phyloP scores from a whole-genome alignment of 352 stramenopile genomes.

The Globisporangium alternatum region DNA sequence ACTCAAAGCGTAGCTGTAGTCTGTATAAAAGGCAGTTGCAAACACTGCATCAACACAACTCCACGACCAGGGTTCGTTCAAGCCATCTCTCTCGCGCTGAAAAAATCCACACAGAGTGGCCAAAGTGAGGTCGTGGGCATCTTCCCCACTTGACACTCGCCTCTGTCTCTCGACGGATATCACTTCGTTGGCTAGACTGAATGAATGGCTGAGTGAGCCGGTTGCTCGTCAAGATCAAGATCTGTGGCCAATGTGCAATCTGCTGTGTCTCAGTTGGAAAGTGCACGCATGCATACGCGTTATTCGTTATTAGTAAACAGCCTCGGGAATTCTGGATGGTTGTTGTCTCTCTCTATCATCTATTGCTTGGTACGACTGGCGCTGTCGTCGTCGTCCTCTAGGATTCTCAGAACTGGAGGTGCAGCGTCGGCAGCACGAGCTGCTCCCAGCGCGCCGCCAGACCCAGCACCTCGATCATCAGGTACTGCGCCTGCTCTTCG shows the following conservation, averaged over 20 bases:
- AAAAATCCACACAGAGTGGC: neutral
- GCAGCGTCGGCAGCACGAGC: constrained; percentile 29
- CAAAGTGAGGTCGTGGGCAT: too few relatives aligned
- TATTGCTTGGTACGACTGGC: too few relatives aligned
- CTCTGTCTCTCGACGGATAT: neutral
- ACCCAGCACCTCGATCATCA: constrained; percentile 42
- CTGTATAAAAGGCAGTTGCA: neutral
- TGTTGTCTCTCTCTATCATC: too few relatives aligned
- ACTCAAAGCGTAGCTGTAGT: neutral
- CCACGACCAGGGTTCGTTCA: too few relatives aligned
- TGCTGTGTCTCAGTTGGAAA: neutral
- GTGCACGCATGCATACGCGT: too few relatives aligned
- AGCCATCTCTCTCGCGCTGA: neutral
- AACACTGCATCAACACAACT: neutral
- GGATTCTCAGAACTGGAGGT: constrained; percentile 27
- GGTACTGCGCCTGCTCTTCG: constrained; percentile 37
- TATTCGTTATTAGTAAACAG: neutral
- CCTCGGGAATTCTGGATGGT: too few relatives aligned
- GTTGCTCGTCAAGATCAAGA: neutral
- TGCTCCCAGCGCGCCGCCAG: constrained; percentile 40
- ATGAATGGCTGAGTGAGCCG: neutral
- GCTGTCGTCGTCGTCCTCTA: too few relatives aligned
- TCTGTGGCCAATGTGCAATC: neutral
- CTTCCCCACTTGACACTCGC: neutral
- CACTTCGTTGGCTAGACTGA: neutral